Evolutionary conservation across 1,284 basidiomycete genomes (phyloP).

Genomic region (Amylostereum areolatum): DNA sequence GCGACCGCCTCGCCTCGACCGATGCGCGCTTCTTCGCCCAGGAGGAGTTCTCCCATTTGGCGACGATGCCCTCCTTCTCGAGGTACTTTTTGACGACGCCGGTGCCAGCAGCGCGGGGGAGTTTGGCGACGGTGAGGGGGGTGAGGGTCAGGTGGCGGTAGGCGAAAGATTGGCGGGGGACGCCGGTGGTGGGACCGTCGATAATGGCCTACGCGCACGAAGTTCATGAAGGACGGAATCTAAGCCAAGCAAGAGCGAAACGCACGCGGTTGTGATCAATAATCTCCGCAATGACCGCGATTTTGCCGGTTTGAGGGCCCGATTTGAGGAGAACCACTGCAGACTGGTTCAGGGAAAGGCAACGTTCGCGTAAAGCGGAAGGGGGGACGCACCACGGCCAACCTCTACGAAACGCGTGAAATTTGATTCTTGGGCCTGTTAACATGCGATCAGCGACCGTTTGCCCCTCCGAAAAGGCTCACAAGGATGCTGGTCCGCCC

Average conservation of each 20-base stretch:
- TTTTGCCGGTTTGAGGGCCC: constrained; percentile 82
- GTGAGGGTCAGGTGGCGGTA: constrained; percentile 95
- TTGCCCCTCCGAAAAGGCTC: no score
- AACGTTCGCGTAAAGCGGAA: background rate
- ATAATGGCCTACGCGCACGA: constrained; percentile 74
- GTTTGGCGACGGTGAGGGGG: constrained; percentile 75
- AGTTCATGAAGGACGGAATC: background rate
- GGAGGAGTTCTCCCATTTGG: constrained; percentile 79
- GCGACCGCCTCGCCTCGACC: constrained; percentile 68
- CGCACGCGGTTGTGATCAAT: constrained; percentile 98
- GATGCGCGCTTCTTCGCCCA: constrained; percentile 91
- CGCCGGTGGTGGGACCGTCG: constrained; percentile 88
- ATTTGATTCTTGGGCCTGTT: constrained; percentile 55
- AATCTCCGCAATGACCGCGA: constrained; percentile 95
- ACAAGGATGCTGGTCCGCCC: no score
- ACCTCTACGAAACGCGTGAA: constrained; percentile 99
- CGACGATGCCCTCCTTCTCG: constrained; percentile 73
- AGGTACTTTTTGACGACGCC: constrained; percentile 83
- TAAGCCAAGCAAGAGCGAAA: constrained; percentile 9
- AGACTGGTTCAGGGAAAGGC: background rate
- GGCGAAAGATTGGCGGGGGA: constrained; percentile 87
- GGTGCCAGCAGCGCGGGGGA: constrained; percentile 85
- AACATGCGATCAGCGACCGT: no score
- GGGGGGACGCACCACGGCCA: constrained; percentile 68
- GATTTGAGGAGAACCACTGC: constrained; percentile 91